Base-by-base conservation (phyloP, 1,284 basidiomycete species). In the Inonotus obliquus region DNA sequence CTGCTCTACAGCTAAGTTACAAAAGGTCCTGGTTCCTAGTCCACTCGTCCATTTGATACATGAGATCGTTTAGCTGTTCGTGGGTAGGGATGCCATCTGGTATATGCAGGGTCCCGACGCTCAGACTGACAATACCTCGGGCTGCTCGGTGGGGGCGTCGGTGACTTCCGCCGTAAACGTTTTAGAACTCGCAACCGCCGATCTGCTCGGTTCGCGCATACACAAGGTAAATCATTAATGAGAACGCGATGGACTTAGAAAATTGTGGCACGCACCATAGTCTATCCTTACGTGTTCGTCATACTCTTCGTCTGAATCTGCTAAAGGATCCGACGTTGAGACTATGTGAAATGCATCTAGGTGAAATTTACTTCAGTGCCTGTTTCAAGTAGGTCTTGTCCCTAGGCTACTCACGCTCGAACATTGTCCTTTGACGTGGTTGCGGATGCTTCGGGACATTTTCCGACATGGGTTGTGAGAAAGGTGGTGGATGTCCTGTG, bases 341-440 rank as follows among this genome's bases (percentile, higher is more conserved):
- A 64, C 59, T 21, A 64, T 61, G 51, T 59, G 63, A 47, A 64
- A 64, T 11, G 63, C 60, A 47, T 64, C 63, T 64, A 32, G 9
- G 9, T 32, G 51, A 38, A 48, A 19, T 14, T 23, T 9, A 29
- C 29, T 51, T 27, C 29, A 41, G 25, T 13, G 38, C 17, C 37
- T 41, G 44, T 38, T 35, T 47, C 45, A n/a, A 59, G 55, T 17
- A 53, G 11, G 41, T 10, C 14, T 19, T 32, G 39, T 45, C 35
- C 38, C 32, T n/a, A n/a, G 17, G n/a, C n/a, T 17, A 61, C 63
- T 38, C 44, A 64, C 63, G 63, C 45, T 64, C 55, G 29, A 64
- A 54, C 63, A 64, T 64, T 37, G 52, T 57, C 32, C 59, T 54
- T 27, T 60, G 59, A 19, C 45, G 55, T 19, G 29, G 63, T 49